Evolutionary conservation across 1,139 yeast genomes (phyloP).

Genomic region (Diutina sp.): DNA sequence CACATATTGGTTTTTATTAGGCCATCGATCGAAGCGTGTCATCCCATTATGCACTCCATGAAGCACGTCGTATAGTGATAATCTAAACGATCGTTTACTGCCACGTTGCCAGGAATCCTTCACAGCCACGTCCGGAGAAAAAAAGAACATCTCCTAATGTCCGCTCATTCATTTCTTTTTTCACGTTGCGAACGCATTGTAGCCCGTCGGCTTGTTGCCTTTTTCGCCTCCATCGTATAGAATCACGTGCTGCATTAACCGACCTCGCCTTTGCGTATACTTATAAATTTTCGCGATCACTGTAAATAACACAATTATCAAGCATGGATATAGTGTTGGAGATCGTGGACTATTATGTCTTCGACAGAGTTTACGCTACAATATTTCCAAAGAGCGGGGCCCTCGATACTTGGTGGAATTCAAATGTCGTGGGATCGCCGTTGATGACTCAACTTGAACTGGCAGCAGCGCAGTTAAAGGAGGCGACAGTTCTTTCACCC

Average conservation of each 20-base stretch:
- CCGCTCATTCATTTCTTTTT: background rate
- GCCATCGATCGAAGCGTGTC: background rate
- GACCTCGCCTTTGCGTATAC: background rate
- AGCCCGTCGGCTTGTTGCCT: background rate
- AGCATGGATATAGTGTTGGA: slow-evolving; percentile 86
- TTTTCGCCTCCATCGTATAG: background rate
- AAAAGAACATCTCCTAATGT: background rate
- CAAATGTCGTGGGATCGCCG: slow-evolving; percentile 6
- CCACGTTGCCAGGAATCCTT: background rate
- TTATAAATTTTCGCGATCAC: background rate
- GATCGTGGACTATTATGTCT: slow-evolving; percentile 51
- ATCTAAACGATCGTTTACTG: background rate
- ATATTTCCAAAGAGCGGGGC: slow-evolving; percentile 22
- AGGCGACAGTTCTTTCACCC: background rate
- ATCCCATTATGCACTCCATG: background rate
- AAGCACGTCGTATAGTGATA: background rate
- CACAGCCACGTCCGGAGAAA: background rate
- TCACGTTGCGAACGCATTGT: background rate
- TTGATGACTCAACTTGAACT: slow-evolving; percentile 4
- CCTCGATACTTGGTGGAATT: slow-evolving; percentile 8
- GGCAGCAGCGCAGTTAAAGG: background rate
- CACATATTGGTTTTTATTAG: background rate
- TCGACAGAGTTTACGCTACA: slow-evolving; percentile 62
- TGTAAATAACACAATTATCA: background rate
- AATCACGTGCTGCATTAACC: background rate